A percentile compares a stretch with the other conserved stretches of the same genome.
These are phyloP conservation scores for Waltiozyma sp. DNA, from an alignment of 1,139 yeast genomes.

Conservation along the genomic window DNA sequence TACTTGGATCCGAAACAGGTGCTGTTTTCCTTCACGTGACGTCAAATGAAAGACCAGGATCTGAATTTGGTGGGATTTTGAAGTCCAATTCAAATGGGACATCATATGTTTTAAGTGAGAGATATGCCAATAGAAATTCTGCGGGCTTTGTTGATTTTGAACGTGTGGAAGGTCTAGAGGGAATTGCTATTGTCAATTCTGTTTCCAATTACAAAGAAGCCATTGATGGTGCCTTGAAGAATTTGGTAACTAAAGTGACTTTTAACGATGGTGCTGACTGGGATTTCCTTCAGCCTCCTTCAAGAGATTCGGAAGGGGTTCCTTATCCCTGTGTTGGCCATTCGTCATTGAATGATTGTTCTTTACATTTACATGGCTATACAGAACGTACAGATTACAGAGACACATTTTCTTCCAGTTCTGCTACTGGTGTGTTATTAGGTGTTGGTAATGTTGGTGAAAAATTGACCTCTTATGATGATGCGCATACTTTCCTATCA, in stretches of 20 bases:
- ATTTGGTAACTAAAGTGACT: conserved; percentile 61
- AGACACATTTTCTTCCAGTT: conserved; percentile 78
- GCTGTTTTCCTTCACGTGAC: conserved; percentile 81
- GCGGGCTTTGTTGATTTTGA: conserved; percentile 85
- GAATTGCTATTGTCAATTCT: conserved; percentile 64
- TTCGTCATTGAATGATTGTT: conserved; percentile 45
- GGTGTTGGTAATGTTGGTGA: conserved; percentile 90
- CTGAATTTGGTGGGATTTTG: conserved; percentile 71
- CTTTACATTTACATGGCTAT: conserved; percentile 81
- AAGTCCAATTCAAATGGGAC: conserved; percentile 96
- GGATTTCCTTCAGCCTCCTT: conserved; percentile 61
- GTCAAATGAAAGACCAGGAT: conserved; percentile 36
- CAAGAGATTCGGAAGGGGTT: conserved; percentile 49
- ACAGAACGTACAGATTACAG: conserved; percentile 79
- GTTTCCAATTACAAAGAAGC: conserved; percentile 45
- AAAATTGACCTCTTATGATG: conserved; percentile 34
- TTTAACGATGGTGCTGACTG: conserved; percentile 93
- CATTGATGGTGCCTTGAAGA: conserved; percentile 34
- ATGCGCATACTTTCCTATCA: conserved; percentile 64
- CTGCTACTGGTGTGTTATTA: conserved; percentile 79
- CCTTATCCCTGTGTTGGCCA: conserved; percentile 43
- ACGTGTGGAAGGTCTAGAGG: conserved; percentile 77
- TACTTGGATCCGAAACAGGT: conserved; percentile 64
- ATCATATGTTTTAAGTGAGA: conserved; percentile 63
- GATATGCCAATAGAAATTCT: conserved; percentile 63